phyloP scores from a whole-genome alignment of 2,329 filamentous ascomycete genomes.

The Botrytis sinoallii region DNA sequence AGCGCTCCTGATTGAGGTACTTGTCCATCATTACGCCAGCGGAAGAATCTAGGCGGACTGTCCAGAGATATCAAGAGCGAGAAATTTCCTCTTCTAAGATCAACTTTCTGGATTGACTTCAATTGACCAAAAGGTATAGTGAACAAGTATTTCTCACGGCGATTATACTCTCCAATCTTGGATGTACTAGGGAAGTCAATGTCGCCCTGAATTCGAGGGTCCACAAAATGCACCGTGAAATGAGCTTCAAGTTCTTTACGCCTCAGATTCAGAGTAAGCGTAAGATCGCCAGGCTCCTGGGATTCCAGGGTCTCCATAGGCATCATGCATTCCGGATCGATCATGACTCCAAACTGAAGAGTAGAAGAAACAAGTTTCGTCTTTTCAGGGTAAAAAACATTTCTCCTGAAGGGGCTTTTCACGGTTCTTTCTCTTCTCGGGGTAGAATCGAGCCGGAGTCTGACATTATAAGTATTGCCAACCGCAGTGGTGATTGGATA shows the following conservation, averaged over 20 bases:
- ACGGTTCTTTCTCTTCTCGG: background rate
- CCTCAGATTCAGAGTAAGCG: constrained; percentile 42
- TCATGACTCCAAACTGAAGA: constrained; percentile 62
- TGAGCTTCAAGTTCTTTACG: constrained; percentile 42
- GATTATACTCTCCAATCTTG: constrained; percentile 26
- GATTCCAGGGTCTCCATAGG: constrained; percentile 27
- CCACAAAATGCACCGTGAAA: constrained; percentile 40
- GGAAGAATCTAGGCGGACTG: constrained; percentile 43
- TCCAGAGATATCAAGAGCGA: constrained; percentile 48
- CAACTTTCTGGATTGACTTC: constrained; percentile 43
- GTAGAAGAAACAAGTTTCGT: constrained; percentile 44
- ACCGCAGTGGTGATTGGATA: background rate
- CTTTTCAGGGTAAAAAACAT: constrained; percentile 35
- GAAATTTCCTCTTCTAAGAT: constrained; percentile 37
- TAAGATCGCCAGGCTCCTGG: constrained; percentile 28
- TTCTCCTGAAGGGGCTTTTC: constrained; percentile 31
- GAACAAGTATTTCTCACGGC: constrained; percentile 37
- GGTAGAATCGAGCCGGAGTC: background rate
- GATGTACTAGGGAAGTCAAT: constrained; percentile 15
- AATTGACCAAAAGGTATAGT: constrained; percentile 43
- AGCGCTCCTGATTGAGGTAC: constrained; percentile 43
- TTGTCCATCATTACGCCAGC: constrained; percentile 35
- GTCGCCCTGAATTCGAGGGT: constrained; percentile 29
- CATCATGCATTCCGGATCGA: constrained; percentile 54
- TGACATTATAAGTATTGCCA: background rate